These are phyloP conservation scores for Diplodia mutila DNA, from an alignment of 2,329 filamentous ascomycete genomes.

Conservation along the genomic window DNA sequence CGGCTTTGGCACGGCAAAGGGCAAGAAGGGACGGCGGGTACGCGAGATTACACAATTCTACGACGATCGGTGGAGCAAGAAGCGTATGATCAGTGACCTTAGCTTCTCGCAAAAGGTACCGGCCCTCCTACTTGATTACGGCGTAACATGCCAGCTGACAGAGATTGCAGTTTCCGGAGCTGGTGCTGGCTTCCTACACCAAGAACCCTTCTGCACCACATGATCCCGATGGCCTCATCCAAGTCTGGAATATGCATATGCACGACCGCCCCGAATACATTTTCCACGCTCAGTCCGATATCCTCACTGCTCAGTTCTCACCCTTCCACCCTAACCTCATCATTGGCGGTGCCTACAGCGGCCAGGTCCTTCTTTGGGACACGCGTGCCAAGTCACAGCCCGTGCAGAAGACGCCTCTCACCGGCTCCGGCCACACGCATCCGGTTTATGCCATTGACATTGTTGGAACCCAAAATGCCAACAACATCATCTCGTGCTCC, in stretches of 20 bases:
- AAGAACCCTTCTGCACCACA: constrained; percentile 95
- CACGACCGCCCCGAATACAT: constrained; percentile 94
- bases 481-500: constrained; percentile 96
- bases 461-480: constrained; percentile 96
- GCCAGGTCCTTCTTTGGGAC: constrained; percentile 96
- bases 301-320: constrained; percentile 95
- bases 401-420: constrained; percentile 94
- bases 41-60: constrained; percentile 93
- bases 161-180: constrained; percentile 71
- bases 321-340: constrained; percentile 97
- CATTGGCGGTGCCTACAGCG: constrained; percentile 93
- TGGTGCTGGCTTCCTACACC: constrained; percentile 92
- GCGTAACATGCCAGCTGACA: constrained; percentile 30
- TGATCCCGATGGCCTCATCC: constrained; percentile 88
- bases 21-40: constrained; percentile 73
- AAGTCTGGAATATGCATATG: constrained; percentile 96
- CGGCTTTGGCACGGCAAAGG: constrained; percentile 67
- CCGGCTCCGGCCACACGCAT: constrained; percentile 92
- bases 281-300: constrained; percentile 94
- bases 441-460: constrained; percentile 95
- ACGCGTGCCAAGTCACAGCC: constrained; percentile 81
- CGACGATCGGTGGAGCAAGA: constrained; percentile 94
- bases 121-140: background rate
- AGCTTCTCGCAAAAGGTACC: constrained; percentile 86
- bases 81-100: constrained; percentile 93